phyloP scores from a whole-genome alignment of 129 eudicot species.

The Tagetes erecta region DNA sequence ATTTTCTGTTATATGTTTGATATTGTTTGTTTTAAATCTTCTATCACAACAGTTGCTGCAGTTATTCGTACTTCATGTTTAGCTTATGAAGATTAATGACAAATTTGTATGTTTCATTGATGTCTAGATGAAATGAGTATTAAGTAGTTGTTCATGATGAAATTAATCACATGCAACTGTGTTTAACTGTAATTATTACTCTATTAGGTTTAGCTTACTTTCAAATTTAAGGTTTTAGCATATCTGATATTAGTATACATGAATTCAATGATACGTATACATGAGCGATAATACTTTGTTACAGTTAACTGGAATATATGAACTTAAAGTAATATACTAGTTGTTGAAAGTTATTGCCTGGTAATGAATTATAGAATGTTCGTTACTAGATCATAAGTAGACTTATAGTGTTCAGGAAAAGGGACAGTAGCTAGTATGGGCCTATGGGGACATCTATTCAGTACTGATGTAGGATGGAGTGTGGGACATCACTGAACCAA shows the following conservation, averaged over 20 bases:
- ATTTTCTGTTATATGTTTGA: constrained; percentile 9
- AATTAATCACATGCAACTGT: neutral
- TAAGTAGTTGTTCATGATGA: neutral
- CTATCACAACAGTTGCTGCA: neutral
- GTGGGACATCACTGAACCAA: neutral
- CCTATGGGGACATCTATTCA: too few species aligned
- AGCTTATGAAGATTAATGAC: neutral
- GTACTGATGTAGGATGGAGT: too few species aligned
- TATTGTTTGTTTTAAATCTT: constrained; percentile 4
- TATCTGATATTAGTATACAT: neutral
- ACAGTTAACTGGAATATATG: neutral
- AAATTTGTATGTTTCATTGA: neutral
- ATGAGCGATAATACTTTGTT: neutral
- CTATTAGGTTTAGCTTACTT: constrained; percentile 14
- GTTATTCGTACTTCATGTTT: neutral
- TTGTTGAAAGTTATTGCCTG: neutral
- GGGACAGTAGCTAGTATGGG: neutral
- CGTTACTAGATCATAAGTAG: neutral
- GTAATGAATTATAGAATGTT: neutral
- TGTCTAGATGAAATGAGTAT: neutral
- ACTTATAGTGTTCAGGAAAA: neutral
- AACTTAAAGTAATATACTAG: neutral
- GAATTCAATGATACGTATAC: neutral
- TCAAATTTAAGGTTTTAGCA: neutral
- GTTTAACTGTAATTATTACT: neutral